Evolutionary conservation across 495 filamentous ascomycete genomes (phyloP), one percentile per base, ranked within the genome.

Genomic region (Tetracladium marchalianum): DNA sequence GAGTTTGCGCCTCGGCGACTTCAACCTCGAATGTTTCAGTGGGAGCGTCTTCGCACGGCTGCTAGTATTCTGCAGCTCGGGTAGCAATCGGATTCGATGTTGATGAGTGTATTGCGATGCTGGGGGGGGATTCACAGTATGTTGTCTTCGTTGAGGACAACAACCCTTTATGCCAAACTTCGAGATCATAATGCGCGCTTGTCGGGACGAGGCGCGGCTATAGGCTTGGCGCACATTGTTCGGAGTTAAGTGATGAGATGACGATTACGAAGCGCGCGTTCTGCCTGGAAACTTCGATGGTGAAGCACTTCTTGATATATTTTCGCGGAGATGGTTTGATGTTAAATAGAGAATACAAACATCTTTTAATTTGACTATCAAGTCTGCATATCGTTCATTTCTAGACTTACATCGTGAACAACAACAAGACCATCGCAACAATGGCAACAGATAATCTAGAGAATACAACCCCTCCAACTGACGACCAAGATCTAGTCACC

Each of bases 391-490:
- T 47, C 44, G 11, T 15, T 45, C 16, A 5, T 11, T 34, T 17
- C 31, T 7, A 27, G 7, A 27, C 22, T 27, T 7, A 27, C 22
- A 27, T 3, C 7, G 22, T 27, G 22, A 27, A 27, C 22, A 27
- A 27, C 2, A 22, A 12, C 32, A 8, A 10, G 12, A 55, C 19
- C 22, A 32, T 39, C 32, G 41, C 32, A 47, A 34, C 10, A 24
- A 50, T 49, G 41, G 40, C 36, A 16, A 51, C 50, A 45, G 54
- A 62, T 53, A 55, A 43, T 18, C 54, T 50, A 37, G 52, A 54
- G 42, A 31, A 41, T 17, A 27, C 7, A 27, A 27, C 46, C 9
- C 42, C 24, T n/a, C 37, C 52, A 39, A 46, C 45, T 40, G 52
- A 53, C 38, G 42, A 42, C 31, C 43, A 54, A 18, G 55, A 40